Evolutionary conservation across 2,329 filamentous ascomycete species (phyloP), one percentile per base, ranked within the genome.

Genomic region (Fusarium pininemorale): DNA sequence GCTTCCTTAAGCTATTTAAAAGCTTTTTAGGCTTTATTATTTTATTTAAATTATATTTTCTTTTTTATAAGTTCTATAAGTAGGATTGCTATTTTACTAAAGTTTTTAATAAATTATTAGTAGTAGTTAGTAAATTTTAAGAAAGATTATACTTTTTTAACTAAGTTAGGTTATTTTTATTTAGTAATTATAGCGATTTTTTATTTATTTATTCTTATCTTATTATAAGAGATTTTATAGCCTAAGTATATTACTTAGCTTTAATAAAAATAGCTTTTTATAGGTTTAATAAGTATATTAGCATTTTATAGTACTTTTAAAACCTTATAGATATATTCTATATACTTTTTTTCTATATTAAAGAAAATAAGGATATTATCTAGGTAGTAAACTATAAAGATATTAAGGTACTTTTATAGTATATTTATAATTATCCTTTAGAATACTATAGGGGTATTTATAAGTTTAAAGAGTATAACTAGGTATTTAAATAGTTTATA

Each of bases 61-160:
- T 68, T 74, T n/a, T 56, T 69, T n/a, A 24, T 72, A 24, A 70
- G 9, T 42, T 71, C 24, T 14, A 22, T 71, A 11, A 75, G 1
- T 11, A 12, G 20, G 28, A 35, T 62, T 6, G 15, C 18, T 14
- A 73, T 51, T 38, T 60, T 66, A 9, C 22, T 61, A 58, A 75
- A 76, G 18, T 69, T 30, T 15, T 69, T 55, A 47, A 77, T 66
- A 55, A 77, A 77, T 28, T 30, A 22, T 55, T 39, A 35, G n/a
- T 72, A 77, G 9, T 73, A 77, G n/a, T 76, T 66, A 9, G 13
- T 50, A 50, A 68, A 69, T 13, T 57, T 39, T 41, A 74, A 18
- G 47, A 76, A 79, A 42, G 12, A n/a, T 51, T 73, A 54, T 50
- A 73, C 26, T 63, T 74, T 26, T 20, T 73, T 76, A 18, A 73